phyloP scores from a whole-genome alignment of 495 filamentous ascomycete species.

The Clohesyomyces aquaticus region DNA sequence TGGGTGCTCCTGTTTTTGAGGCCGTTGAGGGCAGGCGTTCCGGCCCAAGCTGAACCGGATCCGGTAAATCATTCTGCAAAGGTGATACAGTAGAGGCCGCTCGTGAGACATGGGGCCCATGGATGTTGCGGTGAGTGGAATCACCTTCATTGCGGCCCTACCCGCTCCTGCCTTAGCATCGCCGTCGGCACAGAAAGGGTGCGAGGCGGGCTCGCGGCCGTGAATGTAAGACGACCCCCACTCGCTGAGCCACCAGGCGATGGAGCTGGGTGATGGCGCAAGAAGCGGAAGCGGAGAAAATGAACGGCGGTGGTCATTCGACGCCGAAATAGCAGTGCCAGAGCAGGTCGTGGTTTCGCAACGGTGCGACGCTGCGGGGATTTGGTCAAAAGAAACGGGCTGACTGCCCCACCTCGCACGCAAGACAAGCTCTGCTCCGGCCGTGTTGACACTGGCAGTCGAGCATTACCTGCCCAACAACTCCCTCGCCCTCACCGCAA shows the following conservation, averaged over 20 bases:
- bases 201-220: not conserved
- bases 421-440: not conserved
- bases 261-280: conserved; percentile 35
- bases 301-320: not conserved
- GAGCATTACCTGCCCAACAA: conserved; percentile 23
- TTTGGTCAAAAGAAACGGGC: conserved; percentile 15
- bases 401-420: conserved; percentile 21
- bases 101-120: conserved; percentile 11
- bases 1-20: not conserved
- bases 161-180: conserved; percentile 16
- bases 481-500: conserved; percentile 24
- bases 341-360: conserved; percentile 11
- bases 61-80: conserved; percentile 5
- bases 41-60: not conserved
- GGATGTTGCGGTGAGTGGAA: conserved; percentile 17
- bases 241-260: not conserved
- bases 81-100: too few species aligned
- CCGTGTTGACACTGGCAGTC: conserved; percentile 7
- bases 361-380: conserved; percentile 4
- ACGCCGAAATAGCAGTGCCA: not conserved
- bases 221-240: conserved; percentile 21
- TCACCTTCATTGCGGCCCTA: conserved; percentile 26
- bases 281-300: conserved; percentile 32
- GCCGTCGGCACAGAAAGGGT: conserved; percentile 5
- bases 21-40: too few species aligned